Conservation (phyloP, 2,329 filamentous ascomycete genomes). For the Orbilia brochopaga region DNA sequence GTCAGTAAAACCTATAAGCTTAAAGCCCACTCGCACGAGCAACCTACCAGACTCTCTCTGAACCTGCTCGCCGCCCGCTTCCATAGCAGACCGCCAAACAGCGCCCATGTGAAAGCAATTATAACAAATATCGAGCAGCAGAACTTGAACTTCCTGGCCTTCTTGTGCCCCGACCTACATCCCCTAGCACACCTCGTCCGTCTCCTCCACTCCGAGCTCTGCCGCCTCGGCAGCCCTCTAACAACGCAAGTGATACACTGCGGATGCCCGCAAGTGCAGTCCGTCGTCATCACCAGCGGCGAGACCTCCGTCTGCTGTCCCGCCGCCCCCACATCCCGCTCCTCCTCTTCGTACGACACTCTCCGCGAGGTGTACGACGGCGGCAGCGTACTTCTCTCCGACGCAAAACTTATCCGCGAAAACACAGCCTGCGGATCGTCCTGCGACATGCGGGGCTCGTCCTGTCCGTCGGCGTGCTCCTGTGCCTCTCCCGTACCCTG, state of each 20-base stretch:
- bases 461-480: conserved; percentile 14
- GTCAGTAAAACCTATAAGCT: background rate
- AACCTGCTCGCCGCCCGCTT: conserved; percentile 18
- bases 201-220: conserved; percentile 12
- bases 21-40: background rate
- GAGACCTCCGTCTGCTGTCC: conserved; percentile 10
- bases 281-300: conserved; percentile 29
- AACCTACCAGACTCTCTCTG: conserved; percentile 36
- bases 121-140: conserved; percentile 35
- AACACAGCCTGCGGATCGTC: conserved; percentile 40
- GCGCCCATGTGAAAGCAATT: conserved; percentile 37
- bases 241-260: conserved; percentile 47
- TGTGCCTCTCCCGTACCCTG: background rate
- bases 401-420: conserved; percentile 46
- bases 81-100: conserved; percentile 43
- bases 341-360: conserved; percentile 41
- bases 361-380: conserved; percentile 48
- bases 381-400: conserved; percentile 47
- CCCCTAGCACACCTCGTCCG: conserved; percentile 35
- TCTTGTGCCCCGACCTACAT: conserved; percentile 34
- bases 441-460: conserved; percentile 13
- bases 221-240: conserved; percentile 19
- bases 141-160: conserved; percentile 45
- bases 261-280: conserved; percentile 40
- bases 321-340: conserved; percentile 3